These are phyloP conservation scores for Middelhovenomyces tepae DNA, from an alignment of 805 yeast species.

Conservation along the genomic window DNA sequence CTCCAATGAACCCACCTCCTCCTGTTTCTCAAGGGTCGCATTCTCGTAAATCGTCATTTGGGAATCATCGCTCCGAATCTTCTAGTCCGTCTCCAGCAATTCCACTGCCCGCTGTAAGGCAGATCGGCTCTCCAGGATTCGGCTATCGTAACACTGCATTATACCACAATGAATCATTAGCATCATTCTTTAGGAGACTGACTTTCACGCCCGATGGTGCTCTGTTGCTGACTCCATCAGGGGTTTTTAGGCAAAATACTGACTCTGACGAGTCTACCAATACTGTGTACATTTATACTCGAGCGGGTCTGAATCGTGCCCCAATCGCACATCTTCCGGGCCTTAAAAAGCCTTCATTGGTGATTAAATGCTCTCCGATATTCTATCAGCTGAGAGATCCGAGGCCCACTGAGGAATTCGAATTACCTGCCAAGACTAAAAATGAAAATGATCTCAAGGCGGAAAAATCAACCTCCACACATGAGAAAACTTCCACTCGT, in stretches of 20 bases:
- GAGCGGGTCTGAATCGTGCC: slow-evolving; percentile 54
- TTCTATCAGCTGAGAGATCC: slow-evolving; percentile 36
- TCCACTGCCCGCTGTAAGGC: slow-evolving; percentile 42
- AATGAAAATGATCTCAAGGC: slow-evolving; percentile 4
- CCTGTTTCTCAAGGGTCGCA: slow-evolving; percentile 21
- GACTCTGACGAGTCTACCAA: slow-evolving; percentile 42
- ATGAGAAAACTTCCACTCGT: slow-evolving; percentile 2
- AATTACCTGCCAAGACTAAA: slow-evolving; percentile 7
- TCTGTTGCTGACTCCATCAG: slow-evolving; percentile 69
- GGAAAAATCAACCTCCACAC: background rate
- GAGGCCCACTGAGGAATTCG: slow-evolving; percentile 9
- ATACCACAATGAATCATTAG: slow-evolving; percentile 79
- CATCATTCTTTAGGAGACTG: slow-evolving; percentile 82
- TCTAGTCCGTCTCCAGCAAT: slow-evolving; percentile 29
- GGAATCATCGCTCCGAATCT: no score
- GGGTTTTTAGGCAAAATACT: slow-evolving; percentile 38
- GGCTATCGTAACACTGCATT: slow-evolving; percentile 30
- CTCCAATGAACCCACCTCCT: slow-evolving; percentile 29
- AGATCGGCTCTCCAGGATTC: slow-evolving; percentile 30
- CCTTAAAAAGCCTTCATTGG: slow-evolving; percentile 75
- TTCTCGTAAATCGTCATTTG: slow-evolving; percentile 37
- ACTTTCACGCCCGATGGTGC: slow-evolving; percentile 87
- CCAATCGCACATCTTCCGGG: slow-evolving; percentile 81
- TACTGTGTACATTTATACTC: slow-evolving; percentile 71
- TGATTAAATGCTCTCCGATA: slow-evolving; percentile 66